Evolutionary conservation across 1,284 basidiomycete genomes (phyloP).

Genomic region (Stygiomarasmius scandens): DNA sequence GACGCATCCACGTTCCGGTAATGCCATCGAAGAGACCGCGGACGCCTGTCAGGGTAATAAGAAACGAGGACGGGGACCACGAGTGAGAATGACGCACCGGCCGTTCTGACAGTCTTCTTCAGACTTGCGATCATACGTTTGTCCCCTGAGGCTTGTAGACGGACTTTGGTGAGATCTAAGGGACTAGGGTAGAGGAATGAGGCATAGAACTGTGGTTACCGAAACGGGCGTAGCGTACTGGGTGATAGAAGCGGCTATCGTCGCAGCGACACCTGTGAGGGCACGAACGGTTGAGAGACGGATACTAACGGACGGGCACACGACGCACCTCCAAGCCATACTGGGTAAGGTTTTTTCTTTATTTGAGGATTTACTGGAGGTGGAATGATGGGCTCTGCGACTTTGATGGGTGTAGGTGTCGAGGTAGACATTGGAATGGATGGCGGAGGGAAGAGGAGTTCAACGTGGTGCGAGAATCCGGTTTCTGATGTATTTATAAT

Average conservation of each 20-base stretch:
- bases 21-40: slow-evolving; percentile 87
- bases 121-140: slow-evolving; percentile 84
- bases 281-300: background rate
- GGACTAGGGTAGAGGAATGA: slow-evolving; percentile 44
- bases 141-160: slow-evolving; percentile 85
- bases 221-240: slow-evolving; percentile 50
- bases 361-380: slow-evolving; percentile 20
- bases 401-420: no score
- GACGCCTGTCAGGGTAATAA: slow-evolving; percentile 43
- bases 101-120: slow-evolving; percentile 74
- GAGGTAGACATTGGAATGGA: no score
- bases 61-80: background rate
- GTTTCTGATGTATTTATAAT: no score
- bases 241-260: slow-evolving; percentile 80
- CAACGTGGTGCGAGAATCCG: no score
- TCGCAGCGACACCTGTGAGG: slow-evolving; percentile 70
- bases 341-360: slow-evolving; percentile 79
- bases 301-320: background rate
- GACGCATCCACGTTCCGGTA: slow-evolving; percentile 86
- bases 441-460: no score
- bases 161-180: slow-evolving; percentile 86
- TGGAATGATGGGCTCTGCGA: background rate
- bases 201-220: no score
- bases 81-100: slow-evolving; percentile 48
- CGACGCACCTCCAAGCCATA: slow-evolving; percentile 76